Percentiles rank a stretch among this genome's conserved stretches.
These are phyloP conservation scores for Bipolaris oryzae DNA, from an alignment of 2,329 filamentous ascomycete species.

Conservation along the genomic window DNA sequence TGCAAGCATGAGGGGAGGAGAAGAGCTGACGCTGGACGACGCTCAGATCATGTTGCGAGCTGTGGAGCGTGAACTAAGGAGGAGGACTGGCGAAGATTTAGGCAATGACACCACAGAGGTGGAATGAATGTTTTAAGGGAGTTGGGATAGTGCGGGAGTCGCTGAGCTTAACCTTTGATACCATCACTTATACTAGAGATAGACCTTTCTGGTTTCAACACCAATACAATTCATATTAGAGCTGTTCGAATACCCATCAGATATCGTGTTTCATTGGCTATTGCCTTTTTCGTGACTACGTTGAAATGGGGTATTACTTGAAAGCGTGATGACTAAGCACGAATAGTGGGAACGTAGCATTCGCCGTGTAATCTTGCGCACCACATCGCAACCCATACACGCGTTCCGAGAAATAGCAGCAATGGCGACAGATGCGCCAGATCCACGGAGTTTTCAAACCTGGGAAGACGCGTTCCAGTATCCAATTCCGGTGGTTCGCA, in stretches of 20 bases:
- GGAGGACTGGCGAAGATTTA: conserved; percentile 12
- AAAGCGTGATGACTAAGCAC: conserved; percentile 20
- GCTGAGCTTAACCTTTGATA: conserved; percentile 24
- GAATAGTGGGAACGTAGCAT: conserved; percentile 13
- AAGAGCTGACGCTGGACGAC: conserved; percentile 23
- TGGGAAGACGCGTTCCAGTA: conserved; percentile 74
- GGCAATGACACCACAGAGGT: conserved; percentile 3
- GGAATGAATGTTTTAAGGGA: conserved; percentile 9
- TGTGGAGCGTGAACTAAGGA: conserved; percentile 22
- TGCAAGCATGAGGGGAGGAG: conserved; percentile 23
- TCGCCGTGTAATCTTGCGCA: conserved; percentile 2
- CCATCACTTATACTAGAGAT: conserved; percentile 20
- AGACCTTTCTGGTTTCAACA: conserved; percentile 28
- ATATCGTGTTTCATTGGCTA: background rate
- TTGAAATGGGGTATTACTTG: background rate
- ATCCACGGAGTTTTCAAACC: conserved; percentile 61
- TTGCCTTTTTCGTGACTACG: background rate
- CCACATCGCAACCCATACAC: conserved; percentile 5
- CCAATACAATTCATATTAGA: conserved; percentile 6
- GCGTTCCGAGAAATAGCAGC: conserved; percentile 3
- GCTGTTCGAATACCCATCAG: background rate
- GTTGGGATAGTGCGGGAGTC: conserved; percentile 4
- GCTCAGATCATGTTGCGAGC: conserved; percentile 27
- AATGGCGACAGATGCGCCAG: conserved; percentile 63
- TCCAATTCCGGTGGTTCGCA: conserved; percentile 66